These are phyloP conservation scores for Russula emetica DNA, from an alignment of 768 basidiomycete species.

Conservation along the genomic window DNA sequence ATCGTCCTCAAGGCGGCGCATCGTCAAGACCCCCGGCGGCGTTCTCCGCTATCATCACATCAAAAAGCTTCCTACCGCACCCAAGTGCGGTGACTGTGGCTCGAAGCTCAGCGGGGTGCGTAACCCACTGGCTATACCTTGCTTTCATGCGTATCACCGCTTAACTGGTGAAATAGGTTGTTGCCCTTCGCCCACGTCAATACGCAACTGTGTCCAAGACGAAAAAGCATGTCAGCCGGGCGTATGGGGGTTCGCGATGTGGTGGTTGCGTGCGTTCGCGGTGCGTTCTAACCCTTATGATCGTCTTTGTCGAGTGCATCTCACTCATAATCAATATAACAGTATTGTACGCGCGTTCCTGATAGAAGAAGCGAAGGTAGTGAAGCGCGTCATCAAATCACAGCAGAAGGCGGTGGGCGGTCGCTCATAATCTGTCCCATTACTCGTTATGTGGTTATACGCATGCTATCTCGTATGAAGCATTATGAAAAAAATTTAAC, in stretches of 20 bases:
- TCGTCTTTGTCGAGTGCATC: conserved; percentile 12
- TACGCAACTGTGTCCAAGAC: conserved; percentile 97
- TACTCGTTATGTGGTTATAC: conserved; percentile 6
- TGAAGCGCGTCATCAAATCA: conserved; percentile 98
- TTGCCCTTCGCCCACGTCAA: conserved; percentile 91
- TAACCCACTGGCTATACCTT: conserved; percentile 22
- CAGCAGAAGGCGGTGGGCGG: conserved; percentile 46
- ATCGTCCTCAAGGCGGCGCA: conserved; percentile 88
- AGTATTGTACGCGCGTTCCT: conserved; percentile 98
- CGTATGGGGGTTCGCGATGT: conserved; percentile 97
- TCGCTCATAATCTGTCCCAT: conserved; percentile 26
- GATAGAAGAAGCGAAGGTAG: conserved; percentile 99
- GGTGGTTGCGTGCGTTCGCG: conserved; percentile 93
- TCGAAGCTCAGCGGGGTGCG: conserved; percentile 89
- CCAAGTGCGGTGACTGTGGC: conserved; percentile 99
- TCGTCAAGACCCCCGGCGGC: conserved; percentile 98
- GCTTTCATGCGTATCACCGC: neutral
- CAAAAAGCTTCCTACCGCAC: conserved; percentile 87
- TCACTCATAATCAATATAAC: neutral
- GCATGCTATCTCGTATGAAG: conserved; percentile 7
- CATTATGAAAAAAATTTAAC: neutral
- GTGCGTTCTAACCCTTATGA: conserved; percentile 42
- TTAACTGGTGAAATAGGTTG: conserved; percentile 51
- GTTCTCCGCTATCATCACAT: conserved; percentile 97
- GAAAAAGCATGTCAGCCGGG: conserved; percentile 91